phyloP scores from a whole-genome alignment of 2,329 filamentous ascomycete genomes.

The Diaporthe sp. region DNA sequence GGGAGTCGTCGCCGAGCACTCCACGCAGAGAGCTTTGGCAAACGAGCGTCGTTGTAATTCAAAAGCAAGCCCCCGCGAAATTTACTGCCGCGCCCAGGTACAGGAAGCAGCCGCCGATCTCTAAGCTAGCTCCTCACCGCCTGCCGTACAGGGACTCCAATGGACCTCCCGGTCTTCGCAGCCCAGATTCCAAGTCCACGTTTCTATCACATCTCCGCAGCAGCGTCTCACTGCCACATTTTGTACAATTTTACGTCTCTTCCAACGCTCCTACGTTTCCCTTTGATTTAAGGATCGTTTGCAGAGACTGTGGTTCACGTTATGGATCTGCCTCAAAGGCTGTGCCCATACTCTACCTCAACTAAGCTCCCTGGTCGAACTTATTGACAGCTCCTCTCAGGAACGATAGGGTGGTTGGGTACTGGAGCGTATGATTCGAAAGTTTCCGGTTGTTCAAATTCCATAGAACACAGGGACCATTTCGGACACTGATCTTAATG shows the following conservation, averaged over 20 bases:
- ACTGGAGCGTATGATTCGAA: neutral
- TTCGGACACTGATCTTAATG: rapidly evolving
- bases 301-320: neutral
- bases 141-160: neutral
- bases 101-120: conserved; percentile 13
- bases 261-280: neutral
- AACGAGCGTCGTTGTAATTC: conserved; percentile 6
- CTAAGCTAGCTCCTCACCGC: conserved; percentile 23
- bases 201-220: neutral
- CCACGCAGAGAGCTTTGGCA: neutral
- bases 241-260: neutral
- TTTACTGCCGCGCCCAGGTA: conserved; percentile 31
- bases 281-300: rapidly evolving
- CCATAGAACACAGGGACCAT: rapidly evolving
- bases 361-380: too few species aligned
- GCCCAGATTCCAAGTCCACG: neutral
- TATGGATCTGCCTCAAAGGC: neutral
- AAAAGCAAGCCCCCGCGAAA: conserved; percentile 33
- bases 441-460: neutral
- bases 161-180: neutral
- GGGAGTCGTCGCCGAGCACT: neutral
- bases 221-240: neutral
- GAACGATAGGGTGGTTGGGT: neutral
- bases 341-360: neutral
- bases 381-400: neutral